A percentile compares a stretch with the other conserved stretches of the same genome.
phyloP scores from a whole-genome alignment of 352 stramenopile genomes.

The Pythium phragmitis region DNA sequence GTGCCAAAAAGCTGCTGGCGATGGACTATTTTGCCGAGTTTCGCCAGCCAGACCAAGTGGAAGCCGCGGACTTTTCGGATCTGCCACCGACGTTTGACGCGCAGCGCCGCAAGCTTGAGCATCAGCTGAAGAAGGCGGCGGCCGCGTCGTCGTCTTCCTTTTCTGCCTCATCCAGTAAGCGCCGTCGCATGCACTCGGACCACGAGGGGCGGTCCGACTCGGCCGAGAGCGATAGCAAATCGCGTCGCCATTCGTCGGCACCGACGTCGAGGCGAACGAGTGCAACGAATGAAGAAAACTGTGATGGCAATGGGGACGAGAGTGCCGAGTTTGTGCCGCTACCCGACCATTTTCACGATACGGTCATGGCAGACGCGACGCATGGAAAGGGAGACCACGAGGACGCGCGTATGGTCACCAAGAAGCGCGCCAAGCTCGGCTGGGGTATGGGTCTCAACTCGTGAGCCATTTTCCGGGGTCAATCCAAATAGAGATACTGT shows the following conservation, averaged over 20 bases:
- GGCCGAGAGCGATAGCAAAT: constrained; percentile 11
- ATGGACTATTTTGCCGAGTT: constrained; percentile 61
- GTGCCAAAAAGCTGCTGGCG: constrained; percentile 49
- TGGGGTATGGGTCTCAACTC: constrained; percentile 77
- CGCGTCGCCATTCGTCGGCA: not conserved
- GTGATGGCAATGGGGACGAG: constrained; percentile 1
- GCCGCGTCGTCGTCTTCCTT: not conserved
- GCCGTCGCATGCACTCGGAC: constrained; percentile 16
- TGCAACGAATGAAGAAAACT: not conserved
- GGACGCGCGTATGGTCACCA: constrained; percentile 6
- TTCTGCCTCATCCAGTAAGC: constrained; percentile 16
- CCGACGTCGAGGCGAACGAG: constrained; percentile 6
- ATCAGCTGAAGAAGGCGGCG: constrained; percentile 35
- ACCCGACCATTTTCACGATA: constrained; percentile 16
- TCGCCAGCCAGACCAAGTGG: not conserved
- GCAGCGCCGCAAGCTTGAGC: constrained; percentile 60
- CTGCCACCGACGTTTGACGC: constrained; percentile 50
- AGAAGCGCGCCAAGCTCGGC: constrained; percentile 66
- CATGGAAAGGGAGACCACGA: not conserved
- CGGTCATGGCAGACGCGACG: constrained; percentile 1
- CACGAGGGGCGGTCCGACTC: constrained; percentile 16
- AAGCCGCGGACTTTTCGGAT: constrained; percentile 39
- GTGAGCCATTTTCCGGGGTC: not conserved
- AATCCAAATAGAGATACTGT: not conserved
- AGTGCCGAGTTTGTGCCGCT: constrained; percentile 16